Base-by-base conservation (phyloP, 2,329 filamentous ascomycete genomes). In the Huntiella decipiens region DNA sequence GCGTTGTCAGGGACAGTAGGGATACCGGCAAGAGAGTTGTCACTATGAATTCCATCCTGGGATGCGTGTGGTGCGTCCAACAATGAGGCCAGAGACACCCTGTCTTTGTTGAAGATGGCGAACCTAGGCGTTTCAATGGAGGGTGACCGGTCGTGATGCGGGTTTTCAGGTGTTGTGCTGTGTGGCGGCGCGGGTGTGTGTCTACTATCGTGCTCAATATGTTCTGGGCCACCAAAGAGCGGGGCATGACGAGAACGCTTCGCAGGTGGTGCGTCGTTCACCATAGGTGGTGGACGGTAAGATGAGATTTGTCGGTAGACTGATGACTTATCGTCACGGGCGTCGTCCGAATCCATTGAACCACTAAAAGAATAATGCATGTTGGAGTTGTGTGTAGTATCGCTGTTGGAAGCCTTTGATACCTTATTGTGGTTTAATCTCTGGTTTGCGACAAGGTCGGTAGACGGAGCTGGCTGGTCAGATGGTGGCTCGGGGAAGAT, bases 81-180 rank as follows among this genome's bases (percentile, higher is more conserved):
- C 4, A 79, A 67, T 3, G 74, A 79, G 12, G 74, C 62, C 3
- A 79, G 64, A 2, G 74, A 79, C 4, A 67, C 69, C 38, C 73
- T 70, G 53, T 68, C 63, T 50, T 73, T 65, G 4, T 62, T 60
- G 11, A 71, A 56, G 15, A 74, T 55, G 36, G 74, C 74, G 54
- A 70, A 71, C 4, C 70, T 59, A 1, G 75, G 74, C 15, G 73
- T 74, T 32, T 33, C 40, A 31, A 34, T 15, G 4, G 28, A 32
- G 8, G 22, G 22, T 1, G 22, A 28, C 22, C 22, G 22, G 22
- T 28, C 22, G 8, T 28, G 22, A 28, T 28, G 22, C 8, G 22
- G 22, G 2, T 35, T 31, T 16, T 16, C 40, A 3, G 22, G 10
- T 13, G 28, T n/a, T 12, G 38, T 12, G 17, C 43, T 45, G 5